phyloP scores from a whole-genome alignment of 306 rosid species.

The Abrus pulchellus region DNA sequence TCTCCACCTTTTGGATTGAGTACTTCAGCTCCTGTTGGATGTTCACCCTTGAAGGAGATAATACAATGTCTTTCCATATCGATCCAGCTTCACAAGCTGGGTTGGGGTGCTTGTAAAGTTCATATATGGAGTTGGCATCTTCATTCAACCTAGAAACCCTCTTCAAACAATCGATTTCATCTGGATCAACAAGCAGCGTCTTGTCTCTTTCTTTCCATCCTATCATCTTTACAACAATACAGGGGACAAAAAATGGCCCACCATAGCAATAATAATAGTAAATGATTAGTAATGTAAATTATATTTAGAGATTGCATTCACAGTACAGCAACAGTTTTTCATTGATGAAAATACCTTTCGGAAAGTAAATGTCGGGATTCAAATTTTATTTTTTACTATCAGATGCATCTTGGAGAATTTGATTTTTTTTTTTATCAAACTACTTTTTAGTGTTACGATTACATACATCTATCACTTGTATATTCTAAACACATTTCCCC shows the following conservation, averaged over 20 bases:
- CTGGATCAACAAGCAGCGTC: conserved; percentile 91
- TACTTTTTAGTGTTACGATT: too few relatives aligned
- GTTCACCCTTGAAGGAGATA: conserved; percentile 87
- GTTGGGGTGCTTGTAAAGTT: conserved; percentile 84
- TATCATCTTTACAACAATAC: conserved; percentile 70
- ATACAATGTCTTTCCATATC: conserved; percentile 91
- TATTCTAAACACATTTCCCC: not conserved
- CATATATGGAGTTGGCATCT: conserved; percentile 74
- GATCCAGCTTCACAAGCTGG: conserved; percentile 83
- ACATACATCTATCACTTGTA: not conserved
- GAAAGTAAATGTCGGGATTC: not conserved
- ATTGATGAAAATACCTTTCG: not conserved
- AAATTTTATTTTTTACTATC: not conserved
- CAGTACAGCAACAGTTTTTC: not conserved
- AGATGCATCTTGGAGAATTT: not conserved
- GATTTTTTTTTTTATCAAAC: too few relatives aligned
- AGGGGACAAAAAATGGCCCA: not conserved
- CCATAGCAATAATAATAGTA: not conserved
- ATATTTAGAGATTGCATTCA: conserved; percentile 7
- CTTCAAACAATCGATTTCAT: conserved; percentile 84
- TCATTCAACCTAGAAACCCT: conserved; percentile 76
- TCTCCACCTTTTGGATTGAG: conserved; percentile 82
- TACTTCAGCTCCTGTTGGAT: conserved; percentile 87
- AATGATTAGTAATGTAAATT: conserved; percentile 9
- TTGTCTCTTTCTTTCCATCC: conserved; percentile 95